These are phyloP conservation scores for Ophiostoma novo-ulmi DNA, from an alignment of 2,329 filamentous ascomycete species.

Conservation along the genomic window DNA sequence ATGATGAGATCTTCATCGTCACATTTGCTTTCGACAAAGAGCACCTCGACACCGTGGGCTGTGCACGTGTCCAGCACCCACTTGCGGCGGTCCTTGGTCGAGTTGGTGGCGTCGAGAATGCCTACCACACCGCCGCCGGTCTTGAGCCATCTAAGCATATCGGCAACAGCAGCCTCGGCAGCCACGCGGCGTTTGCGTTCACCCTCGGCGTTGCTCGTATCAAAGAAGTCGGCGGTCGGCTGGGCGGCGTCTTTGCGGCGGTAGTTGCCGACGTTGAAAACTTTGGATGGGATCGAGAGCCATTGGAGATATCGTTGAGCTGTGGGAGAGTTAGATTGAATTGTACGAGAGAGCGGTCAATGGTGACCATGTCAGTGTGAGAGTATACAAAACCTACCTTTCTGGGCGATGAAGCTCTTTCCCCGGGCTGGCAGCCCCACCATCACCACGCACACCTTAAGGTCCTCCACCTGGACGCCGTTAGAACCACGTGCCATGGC, in stretches of 20 bases:
- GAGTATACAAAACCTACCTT: slow-evolving; percentile 57
- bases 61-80: slow-evolving; percentile 85
- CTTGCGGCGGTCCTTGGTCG: slow-evolving; percentile 77
- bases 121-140: slow-evolving; percentile 79
- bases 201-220: slow-evolving; percentile 81
- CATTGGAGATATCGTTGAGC: slow-evolving; percentile 92
- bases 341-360: background rate
- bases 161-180: slow-evolving; percentile 82
- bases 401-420: slow-evolving; percentile 96
- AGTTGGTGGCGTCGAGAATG: slow-evolving; percentile 95
- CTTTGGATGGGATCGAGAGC: slow-evolving; percentile 88
- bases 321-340: slow-evolving; percentile 34
- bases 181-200: slow-evolving; percentile 83
- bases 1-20: slow-evolving; percentile 95
- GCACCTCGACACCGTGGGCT: slow-evolving; percentile 73
- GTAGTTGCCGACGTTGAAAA: slow-evolving; percentile 97
- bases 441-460: slow-evolving; percentile 97
- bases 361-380: too few species aligned
- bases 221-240: slow-evolving; percentile 91
- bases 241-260: slow-evolving; percentile 85
- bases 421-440: slow-evolving; percentile 91
- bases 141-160: slow-evolving; percentile 93
- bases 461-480: slow-evolving; percentile 86
- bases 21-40: slow-evolving; percentile 96
- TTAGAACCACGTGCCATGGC: slow-evolving; percentile 43